These are phyloP conservation scores for Penicillium tannophilum DNA, from an alignment of 495 filamentous ascomycete genomes.

Conservation along the genomic window DNA sequence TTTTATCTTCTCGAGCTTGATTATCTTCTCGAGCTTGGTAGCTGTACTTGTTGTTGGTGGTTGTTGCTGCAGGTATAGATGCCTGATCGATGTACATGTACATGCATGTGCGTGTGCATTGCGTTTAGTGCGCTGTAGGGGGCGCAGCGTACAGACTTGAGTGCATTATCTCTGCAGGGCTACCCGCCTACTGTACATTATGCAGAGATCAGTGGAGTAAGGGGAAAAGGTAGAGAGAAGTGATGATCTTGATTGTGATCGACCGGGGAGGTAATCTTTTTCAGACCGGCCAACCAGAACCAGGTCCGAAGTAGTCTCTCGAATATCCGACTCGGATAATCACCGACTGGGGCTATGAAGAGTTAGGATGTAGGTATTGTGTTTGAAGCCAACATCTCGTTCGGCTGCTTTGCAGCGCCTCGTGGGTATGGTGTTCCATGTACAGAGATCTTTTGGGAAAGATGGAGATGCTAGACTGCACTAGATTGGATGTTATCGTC, in stretches of 20 bases:
- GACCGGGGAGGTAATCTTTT: not conserved
- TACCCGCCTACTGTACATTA: not conserved
- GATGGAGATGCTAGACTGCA: not conserved
- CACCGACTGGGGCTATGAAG: not conserved
- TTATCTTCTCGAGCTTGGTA: not conserved
- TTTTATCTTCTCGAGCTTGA: too few species aligned
- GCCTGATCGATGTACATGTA: not conserved
- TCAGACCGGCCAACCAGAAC: not conserved
- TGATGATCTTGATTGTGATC: conserved; percentile 2
- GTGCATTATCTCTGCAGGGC: too few species aligned
- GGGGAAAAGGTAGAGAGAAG: not conserved
- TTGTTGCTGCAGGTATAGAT: conserved; percentile 1
- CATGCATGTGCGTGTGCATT: too few species aligned
- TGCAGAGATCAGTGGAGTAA: not conserved
- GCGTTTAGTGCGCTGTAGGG: too few species aligned
- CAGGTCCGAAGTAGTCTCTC: not conserved
- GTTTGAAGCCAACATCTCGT: not conserved
- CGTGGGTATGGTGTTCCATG: not conserved
- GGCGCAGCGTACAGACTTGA: not conserved
- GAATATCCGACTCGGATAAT: not conserved
- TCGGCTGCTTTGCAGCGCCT: not conserved
- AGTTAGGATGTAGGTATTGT: not conserved
- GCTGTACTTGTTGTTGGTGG: not conserved
- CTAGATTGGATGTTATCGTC: not conserved
- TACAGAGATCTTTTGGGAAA: not conserved